Evolutionary conservation across 2,329 filamentous ascomycete genomes (phyloP), one percentile per base, ranked within the genome.

Genomic region (Colletotrichum neosansevieriae): DNA sequence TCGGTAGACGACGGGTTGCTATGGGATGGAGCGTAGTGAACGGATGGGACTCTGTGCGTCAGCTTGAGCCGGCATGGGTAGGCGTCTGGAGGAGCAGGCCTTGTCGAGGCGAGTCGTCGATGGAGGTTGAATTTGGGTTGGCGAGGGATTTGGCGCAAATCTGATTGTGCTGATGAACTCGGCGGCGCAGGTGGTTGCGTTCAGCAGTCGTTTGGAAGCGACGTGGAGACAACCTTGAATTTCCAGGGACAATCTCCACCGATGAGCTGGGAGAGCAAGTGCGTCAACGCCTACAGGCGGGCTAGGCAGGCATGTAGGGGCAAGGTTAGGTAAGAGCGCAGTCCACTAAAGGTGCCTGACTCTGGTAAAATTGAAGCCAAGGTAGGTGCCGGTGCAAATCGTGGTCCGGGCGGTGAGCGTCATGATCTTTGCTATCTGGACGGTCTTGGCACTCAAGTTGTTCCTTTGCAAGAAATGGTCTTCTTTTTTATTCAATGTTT

Each of bases 41-140:
- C 77, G 75, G 71, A 75, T 73, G 73, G 76, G 73, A 71, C 76
- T 75, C 74, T 73, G 74, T 72, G 73, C 75, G 71, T 75, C 76
- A 73, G 77, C 74, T 74, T 77, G 75, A 76, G 76, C 75, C 75
- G 77, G 79, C 79, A 81, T 81, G 76, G 76, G 78, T 78, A 75
- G 78, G 73, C 12, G 15, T 66, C 53, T 60, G 49, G 38, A 34
- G 57, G 38, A 45, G 49, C 57, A 66, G 57, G 63, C 57, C 63
- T 59, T 40, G 57, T 58, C 40, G 21, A 58, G 13, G 57, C 57
- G 32, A 59, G 44, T 32, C 57, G 42, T 38, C 13, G 44, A 9
- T 44, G 38, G 38, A 45, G 24, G 19, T 36, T 21, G 36, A 29
- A 38, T 50, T 57, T 24, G 58, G 44, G 21, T 57, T 50, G 58